Evolutionary conservation across 2,329 filamentous ascomycete species (phyloP), one percentile per base, ranked within the genome.

Genomic region (Aaosphaeria arxii): DNA sequence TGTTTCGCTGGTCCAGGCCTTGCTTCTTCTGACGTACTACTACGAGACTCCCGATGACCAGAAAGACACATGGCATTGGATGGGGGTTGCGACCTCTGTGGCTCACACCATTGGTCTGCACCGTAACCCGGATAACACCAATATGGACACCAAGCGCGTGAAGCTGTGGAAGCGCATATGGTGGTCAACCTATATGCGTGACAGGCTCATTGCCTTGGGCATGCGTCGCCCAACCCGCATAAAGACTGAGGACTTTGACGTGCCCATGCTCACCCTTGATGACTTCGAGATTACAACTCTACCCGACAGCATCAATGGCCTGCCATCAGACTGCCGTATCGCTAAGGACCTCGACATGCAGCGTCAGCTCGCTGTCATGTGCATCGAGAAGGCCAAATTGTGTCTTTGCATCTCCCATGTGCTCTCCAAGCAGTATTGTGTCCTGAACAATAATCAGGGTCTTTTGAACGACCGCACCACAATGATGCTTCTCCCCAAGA

Each of bases 41-140:
- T 96, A 96, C 69, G 91, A 96, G 71, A 95, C 90, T 9, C 91
- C 91, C 0, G 91, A 96, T 71, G 92, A 96, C 67, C 90, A 96
- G 66, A 96, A 96, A 71, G 92, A 96, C 68, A 96, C 91, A 41
- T 96, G 92, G 89, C 91, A 96, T 67, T 96, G 91, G 92, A 95
- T 96, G 89, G 92, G 92, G 13, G 89, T 96, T 35, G 92, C 91
- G 39, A 89, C 95, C 50, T 96, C 91, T 9, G 77, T 96, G 42
- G 91, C 91, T 45, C 90, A 96, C 69, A 96, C 91, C 9, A 96
- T 96, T 55, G 91, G 92, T 5, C 79, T 96, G 13, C 91, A 97
- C 70, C 87, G 91, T 53, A 89, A 96, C 61, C 90, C 91, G 2
- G 81, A 81, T 30, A 87, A 85, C 48, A 90, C 88, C 6, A 85